Base-by-base conservation (phyloP, 805 yeast species). In the Cyberlindnera meyerae region DNA sequence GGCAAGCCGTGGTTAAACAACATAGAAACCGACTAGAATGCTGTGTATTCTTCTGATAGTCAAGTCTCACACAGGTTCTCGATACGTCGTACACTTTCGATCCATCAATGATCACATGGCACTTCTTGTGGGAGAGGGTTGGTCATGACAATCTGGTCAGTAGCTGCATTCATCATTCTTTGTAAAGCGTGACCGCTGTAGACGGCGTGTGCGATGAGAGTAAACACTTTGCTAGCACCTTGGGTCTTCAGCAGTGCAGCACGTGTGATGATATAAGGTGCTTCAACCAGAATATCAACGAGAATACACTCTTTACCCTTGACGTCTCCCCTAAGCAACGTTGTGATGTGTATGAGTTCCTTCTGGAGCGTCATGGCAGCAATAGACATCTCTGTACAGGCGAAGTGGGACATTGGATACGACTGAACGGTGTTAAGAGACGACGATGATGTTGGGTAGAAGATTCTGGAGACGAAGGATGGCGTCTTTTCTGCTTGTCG, bases 271-370 rank as follows among this genome's bases (percentile, higher is more conserved):
- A 98, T 93, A 55, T 79, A 80, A 2, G 94, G 86, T 2, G 98
- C 90, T 58, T 93, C 99, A 5, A 88, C 88, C 49, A 93, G 66
- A 58, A 93, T 98, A 62, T 93, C 99, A 25, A 93, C 73, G 33
- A 93, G 65, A n/a, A 93, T 82, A 59, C 97, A 95, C 3, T 77
- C 85, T 52, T 82, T 79, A 48, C 77, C 87, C 42, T 75, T 73
- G 24, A 93, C 97, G 54, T 90, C 95, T 27, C 99, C 99, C 18
- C 93, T 98, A 15, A 93, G 73, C 94, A 93, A 88, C 2, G 96
- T 85, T 1, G 95, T 82, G 27, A 94, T 90, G 29, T 77, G 72
- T 57, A 63, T 49, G 31, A 46, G 29, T 30, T 56, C 46, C 36
- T 44, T 36, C 15, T 46, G 46, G 4, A 40, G 11, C 44, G 17